Percentiles rank a stretch among this genome's conserved stretches.
Conservation (phyloP, 1,284 basidiomycete species). For the Cryptococcus sp. region DNA sequence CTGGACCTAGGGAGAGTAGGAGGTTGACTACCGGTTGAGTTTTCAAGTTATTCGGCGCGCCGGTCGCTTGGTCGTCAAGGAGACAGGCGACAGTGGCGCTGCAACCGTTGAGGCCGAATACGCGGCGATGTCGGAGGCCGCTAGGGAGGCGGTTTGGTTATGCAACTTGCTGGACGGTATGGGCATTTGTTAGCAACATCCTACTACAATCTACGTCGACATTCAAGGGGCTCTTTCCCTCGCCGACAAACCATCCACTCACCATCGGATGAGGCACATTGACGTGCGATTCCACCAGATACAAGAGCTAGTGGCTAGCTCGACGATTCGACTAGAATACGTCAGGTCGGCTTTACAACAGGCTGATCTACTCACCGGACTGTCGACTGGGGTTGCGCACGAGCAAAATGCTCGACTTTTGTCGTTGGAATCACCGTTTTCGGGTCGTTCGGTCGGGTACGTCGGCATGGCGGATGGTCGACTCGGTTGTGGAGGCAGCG, state of each 20-base stretch:
- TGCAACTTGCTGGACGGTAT: constrained; percentile 26
- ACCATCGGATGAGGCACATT: too few relatives aligned
- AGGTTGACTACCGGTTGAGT: constrained; percentile 46
- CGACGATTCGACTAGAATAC: too few relatives aligned
- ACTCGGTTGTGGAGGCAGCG: too few relatives aligned
- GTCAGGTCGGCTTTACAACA: too few relatives aligned
- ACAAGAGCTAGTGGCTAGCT: too few relatives aligned
- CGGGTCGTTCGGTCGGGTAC: too few relatives aligned
- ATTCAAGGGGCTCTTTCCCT: neutral
- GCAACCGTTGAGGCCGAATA: constrained; percentile 50
- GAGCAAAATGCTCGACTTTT: too few relatives aligned
- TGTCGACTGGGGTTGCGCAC: too few relatives aligned
- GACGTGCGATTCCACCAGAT: too few relatives aligned
- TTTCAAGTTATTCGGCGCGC: constrained; percentile 34
- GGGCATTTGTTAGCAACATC: neutral
- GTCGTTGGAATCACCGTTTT: too few relatives aligned
- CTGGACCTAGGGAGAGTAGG: constrained; percentile 27
- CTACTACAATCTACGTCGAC: neutral
- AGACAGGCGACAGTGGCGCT: constrained; percentile 44
- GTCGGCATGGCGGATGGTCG: too few relatives aligned
- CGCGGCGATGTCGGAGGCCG: constrained; percentile 51
- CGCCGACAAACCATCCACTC: neutral
- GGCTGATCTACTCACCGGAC: too few relatives aligned
- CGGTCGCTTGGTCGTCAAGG: constrained; percentile 46
- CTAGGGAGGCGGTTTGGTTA: constrained; percentile 47